phyloP scores from a whole-genome alignment of 805 yeast genomes.

The Phaffomyces opuntiae region DNA sequence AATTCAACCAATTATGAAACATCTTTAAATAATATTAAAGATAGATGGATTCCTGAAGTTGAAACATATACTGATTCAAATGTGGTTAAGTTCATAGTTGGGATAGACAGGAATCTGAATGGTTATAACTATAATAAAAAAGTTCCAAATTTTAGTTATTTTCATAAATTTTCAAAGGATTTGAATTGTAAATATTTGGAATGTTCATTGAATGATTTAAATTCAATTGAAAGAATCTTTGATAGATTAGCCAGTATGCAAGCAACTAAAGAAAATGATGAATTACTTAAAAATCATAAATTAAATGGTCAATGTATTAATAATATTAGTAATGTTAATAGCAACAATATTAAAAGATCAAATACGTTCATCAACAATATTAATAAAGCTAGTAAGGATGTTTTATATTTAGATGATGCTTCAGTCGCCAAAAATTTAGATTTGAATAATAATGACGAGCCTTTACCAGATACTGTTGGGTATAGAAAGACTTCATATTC shows the following conservation, averaged over 20 bases:
- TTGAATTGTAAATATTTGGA: constrained; percentile 30
- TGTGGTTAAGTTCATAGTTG: constrained; percentile 30
- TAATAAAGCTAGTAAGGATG: not conserved
- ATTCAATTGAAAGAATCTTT: constrained; percentile 15
- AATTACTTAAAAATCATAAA: not conserved
- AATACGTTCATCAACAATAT: not conserved
- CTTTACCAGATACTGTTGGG: not conserved
- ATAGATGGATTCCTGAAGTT: constrained; percentile 38
- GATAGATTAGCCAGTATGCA: constrained; percentile 13
- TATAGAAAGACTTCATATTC: constrained; percentile 7
- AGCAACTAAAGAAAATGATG: not conserved
- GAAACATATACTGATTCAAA: constrained; percentile 29
- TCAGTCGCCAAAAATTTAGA: no score
- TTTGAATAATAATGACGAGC: not conserved
- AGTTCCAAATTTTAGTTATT: constrained; percentile 21
- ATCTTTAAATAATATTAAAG: constrained; percentile 29
- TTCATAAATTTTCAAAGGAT: constrained; percentile 25
- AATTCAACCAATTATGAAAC: constrained; percentile 27
- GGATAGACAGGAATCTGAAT: constrained; percentile 19
- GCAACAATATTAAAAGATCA: not conserved
- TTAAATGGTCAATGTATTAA: not conserved
- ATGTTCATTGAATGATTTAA: constrained; percentile 22
- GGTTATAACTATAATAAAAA: constrained; percentile 24
- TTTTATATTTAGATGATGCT: no score
- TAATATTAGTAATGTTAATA: not conserved